Evolutionary conservation across 1,139 yeast species (phyloP), one percentile per base, ranked within the genome.

Genomic region (Saccharomycopsis crataegensis): DNA sequence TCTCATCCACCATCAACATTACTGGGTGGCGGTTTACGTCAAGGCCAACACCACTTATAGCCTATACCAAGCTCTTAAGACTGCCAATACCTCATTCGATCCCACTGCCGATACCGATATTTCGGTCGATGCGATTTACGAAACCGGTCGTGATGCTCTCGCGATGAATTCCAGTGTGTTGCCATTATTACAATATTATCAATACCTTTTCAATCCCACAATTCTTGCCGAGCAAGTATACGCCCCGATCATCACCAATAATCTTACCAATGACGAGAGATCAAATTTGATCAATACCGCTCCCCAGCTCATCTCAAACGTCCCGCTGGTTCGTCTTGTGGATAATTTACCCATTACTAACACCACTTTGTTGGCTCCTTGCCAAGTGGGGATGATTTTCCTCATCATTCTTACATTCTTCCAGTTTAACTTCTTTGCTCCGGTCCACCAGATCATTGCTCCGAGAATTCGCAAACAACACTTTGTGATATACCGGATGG

Each of bases 381-480:
- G 33, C 16, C 58, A 55, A 42, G 58, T 55, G 7, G 58, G 58
- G 16, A 49, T 55, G 54, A 55, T 55, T 46, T 53, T 49, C 51
- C 38, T 55, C 8, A 55, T 55, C 43, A 53, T 55, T 36, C 28
- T 55, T 28, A 52, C 56, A 6, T 75, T 79, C 59, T 76, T 78
- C 68, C 81, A 80, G 59, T 75, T 83, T 62, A 78, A 79, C 58
- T 75, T 83, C 65, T 82, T 82, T 64, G 73, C 70, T 22, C 78
- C 78, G 3, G 64, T 79, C 37, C 86, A 85, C 64, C 68, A 67
- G 57, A 64, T 72, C 34, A 72, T 83, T 52, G 70, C 77, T 9
- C 71, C 71, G 52, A 65, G 65, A 57, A 61, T 83, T 56, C 73
- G 71, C 53, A 72, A 75, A 43, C 63, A 62, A 46, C 79, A 80